A percentile compares a stretch with the other conserved stretches of the same genome.
phyloP scores from a whole-genome alignment of 176 grass and related monocot species.

The Puya raimondii region DNA sequence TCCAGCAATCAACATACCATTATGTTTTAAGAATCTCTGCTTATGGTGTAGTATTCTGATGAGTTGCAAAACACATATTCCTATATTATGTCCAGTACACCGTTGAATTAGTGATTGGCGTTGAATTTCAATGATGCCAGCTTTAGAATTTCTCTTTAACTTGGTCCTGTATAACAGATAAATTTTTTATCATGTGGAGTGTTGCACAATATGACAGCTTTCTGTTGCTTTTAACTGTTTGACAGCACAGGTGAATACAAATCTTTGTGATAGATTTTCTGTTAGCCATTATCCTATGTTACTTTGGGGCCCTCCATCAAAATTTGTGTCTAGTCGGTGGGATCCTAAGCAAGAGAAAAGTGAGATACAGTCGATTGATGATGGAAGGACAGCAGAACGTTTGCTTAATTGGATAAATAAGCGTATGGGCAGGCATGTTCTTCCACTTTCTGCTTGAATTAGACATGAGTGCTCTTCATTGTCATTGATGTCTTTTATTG shows the following conservation, averaged over 20 bases:
- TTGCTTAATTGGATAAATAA: slow-evolving; percentile 97
- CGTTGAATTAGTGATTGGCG: too few species aligned
- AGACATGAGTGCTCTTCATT: background rate
- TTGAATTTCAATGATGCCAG: too few species aligned
- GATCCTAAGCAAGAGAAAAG: slow-evolving; percentile 77
- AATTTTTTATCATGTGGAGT: background rate
- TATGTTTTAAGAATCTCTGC: too few species aligned
- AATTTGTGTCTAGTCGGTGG: slow-evolving; percentile 57
- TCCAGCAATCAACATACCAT: too few species aligned
- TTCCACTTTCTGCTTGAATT: slow-evolving; percentile 14
- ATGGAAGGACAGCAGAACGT: slow-evolving; percentile 75
- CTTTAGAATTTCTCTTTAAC: too few species aligned
- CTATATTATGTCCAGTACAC: too few species aligned
- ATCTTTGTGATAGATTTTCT: slow-evolving; percentile 86
- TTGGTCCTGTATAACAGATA: too few species aligned
- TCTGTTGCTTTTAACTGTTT: slow-evolving; percentile 52
- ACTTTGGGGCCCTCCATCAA: slow-evolving; percentile 66
- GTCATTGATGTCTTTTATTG: background rate
- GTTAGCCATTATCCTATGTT: slow-evolving; percentile 82
- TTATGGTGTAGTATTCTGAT: too few species aligned
- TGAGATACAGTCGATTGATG: slow-evolving; percentile 68
- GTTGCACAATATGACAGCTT: slow-evolving; percentile 16
- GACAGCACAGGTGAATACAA: slow-evolving; percentile 74
- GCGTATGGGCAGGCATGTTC: slow-evolving; percentile 60
- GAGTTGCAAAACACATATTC: too few species aligned